phyloP scores from a whole-genome alignment of 306 rosid species.

The Argentina anserina region DNA sequence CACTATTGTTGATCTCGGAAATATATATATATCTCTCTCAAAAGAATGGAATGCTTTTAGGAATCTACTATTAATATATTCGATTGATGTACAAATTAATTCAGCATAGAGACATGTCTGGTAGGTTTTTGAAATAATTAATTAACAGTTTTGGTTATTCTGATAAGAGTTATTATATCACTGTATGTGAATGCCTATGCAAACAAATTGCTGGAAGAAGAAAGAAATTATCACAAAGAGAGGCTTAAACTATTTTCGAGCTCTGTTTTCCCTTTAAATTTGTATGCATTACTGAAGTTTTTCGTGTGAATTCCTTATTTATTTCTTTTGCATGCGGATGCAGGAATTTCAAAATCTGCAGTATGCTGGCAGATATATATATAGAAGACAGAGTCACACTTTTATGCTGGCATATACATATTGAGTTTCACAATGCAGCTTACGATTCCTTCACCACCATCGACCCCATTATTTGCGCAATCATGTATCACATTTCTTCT shows the following conservation, averaged over 20 bases:
- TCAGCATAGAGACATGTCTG: not conserved
- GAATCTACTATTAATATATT: not conserved
- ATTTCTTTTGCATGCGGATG: not conserved
- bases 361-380: not conserved
- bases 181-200: not conserved
- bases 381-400: conserved; percentile 9
- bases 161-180: not conserved
- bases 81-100: not conserved
- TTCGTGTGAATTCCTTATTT: not conserved
- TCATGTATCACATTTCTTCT: conserved; percentile 1
- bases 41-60: conserved; percentile 11
- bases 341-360: not conserved
- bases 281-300: not conserved
- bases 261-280: not conserved
- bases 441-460: conserved; percentile 10
- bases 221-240: too few species aligned
- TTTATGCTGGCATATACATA: conserved; percentile 28
- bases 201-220: not conserved
- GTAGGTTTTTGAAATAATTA: not conserved
- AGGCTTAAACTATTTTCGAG: not conserved
- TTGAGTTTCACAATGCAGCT: conserved; percentile 8
- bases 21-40: not conserved
- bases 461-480: conserved; percentile 18
- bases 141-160: not conserved
- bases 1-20: not conserved